phyloP scores from a whole-genome alignment of 495 filamentous ascomycete genomes.

The Aspergillus bridgeri region DNA sequence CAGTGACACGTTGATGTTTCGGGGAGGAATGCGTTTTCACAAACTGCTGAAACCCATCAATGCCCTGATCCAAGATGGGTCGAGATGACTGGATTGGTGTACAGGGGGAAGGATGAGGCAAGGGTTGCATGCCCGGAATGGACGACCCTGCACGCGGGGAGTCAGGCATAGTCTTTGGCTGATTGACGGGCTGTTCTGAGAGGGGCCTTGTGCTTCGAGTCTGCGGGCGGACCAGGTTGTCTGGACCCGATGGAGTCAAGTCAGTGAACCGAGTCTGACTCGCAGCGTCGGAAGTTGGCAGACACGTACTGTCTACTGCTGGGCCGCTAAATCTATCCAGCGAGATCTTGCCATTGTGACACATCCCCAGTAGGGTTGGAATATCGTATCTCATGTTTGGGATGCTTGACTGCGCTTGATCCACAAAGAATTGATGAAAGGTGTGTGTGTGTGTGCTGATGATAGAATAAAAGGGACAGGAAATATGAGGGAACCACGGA shows the following conservation, averaged over 20 bases:
- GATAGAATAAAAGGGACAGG: background rate
- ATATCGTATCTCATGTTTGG: slow-evolving; percentile 35
- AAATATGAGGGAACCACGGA: background rate
- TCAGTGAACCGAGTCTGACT: background rate
- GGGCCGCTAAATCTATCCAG: slow-evolving; percentile 30
- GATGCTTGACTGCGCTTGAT: background rate
- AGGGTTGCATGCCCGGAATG: slow-evolving; percentile 4
- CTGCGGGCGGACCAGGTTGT: slow-evolving; percentile 25
- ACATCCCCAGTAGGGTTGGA: slow-evolving; percentile 35
- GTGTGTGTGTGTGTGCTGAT: background rate
- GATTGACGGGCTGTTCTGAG: slow-evolving; percentile 20
- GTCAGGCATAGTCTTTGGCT: slow-evolving; percentile 10
- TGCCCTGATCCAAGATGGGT: slow-evolving; percentile 21
- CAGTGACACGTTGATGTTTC: slow-evolving; percentile 58
- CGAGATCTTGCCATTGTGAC: slow-evolving; percentile 27
- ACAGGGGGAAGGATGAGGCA: slow-evolving; percentile 14
- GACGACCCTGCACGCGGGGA: background rate
- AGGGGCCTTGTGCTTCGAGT: slow-evolving; percentile 16
- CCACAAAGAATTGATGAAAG: background rate
- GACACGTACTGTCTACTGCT: slow-evolving; percentile 24
- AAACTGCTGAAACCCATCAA: slow-evolving; percentile 48
- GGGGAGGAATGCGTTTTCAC: slow-evolving; percentile 59
- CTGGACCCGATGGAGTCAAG: slow-evolving; percentile 12
- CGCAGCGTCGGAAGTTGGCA: background rate
- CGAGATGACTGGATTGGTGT: slow-evolving; percentile 25